Conservation (phyloP, 768 basidiomycete genomes). For the Leccinellum luteum region DNA sequence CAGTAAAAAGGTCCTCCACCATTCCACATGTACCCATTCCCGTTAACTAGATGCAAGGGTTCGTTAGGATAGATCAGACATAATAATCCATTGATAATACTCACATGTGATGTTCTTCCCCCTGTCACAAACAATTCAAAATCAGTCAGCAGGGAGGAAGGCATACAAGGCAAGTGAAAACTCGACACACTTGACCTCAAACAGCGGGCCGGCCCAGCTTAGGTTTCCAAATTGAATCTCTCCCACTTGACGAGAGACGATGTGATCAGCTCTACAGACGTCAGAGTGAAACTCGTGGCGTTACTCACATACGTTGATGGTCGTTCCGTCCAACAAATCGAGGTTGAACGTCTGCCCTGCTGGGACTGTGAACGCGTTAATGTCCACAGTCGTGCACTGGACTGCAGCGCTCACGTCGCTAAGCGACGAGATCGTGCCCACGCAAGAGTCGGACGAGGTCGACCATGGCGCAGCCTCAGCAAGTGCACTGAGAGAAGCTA, state of each 20-base stretch:
- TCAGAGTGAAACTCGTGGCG: not conserved
- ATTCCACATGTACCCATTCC: slow-evolving; percentile 41
- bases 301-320: slow-evolving; percentile 53
- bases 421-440: slow-evolving; percentile 51
- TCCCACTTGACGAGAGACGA: slow-evolving; percentile 38
- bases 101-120: slow-evolving; percentile 48
- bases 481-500: slow-evolving; percentile 1
- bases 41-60: slow-evolving; percentile 26
- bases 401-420: slow-evolving; percentile 49
- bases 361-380: slow-evolving; percentile 56
- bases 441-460: slow-evolving; percentile 28
- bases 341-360: slow-evolving; percentile 50
- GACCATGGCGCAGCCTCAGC: slow-evolving; percentile 5
- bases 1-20: slow-evolving; percentile 44
- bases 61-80: not conserved
- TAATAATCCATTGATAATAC: slow-evolving; percentile 5
- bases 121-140: slow-evolving; percentile 23
- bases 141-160: not conserved
- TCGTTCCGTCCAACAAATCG: slow-evolving; percentile 43
- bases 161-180: not conserved
- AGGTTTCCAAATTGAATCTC: slow-evolving; percentile 53
- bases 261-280: not conserved
- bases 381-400: slow-evolving; percentile 54
- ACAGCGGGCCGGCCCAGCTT: slow-evolving; percentile 53
- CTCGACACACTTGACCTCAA: slow-evolving; percentile 43